Conservation (phyloP, 2,329 filamentous ascomycete genomes). For the Colletotrichum horii region DNA sequence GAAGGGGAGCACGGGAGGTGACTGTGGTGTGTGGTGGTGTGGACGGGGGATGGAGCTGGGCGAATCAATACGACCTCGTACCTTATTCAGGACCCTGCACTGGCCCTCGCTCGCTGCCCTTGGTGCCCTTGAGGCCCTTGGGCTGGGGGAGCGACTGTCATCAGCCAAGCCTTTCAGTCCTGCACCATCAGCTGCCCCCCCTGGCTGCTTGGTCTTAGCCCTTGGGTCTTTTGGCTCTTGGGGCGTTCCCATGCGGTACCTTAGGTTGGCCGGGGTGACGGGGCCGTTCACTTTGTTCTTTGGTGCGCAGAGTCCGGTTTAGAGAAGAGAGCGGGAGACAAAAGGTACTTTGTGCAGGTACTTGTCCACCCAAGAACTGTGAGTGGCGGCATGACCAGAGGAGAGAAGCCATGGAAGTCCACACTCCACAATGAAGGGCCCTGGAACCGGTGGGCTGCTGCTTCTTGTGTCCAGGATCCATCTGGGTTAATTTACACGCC, state of each 20-base stretch:
- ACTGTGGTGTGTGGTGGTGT: background rate
- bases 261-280: background rate
- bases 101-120: background rate
- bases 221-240: background rate
- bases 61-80: slow-evolving; percentile 22
- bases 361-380: background rate
- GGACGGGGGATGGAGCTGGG: slow-evolving; percentile 7
- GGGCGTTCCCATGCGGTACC: background rate
- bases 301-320: background rate
- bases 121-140: background rate
- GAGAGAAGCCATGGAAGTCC: background rate
- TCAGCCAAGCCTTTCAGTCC: slow-evolving; percentile 10
- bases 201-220: background rate
- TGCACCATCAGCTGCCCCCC: background rate
- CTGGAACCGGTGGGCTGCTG: background rate
- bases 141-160: background rate
- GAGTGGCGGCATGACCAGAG: background rate
- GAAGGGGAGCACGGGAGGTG: background rate
- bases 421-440: background rate
- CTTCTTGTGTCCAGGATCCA: slow-evolving; percentile 1
- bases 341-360: background rate
- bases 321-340: background rate
- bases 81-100: slow-evolving; percentile 20
- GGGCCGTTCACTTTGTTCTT: background rate
- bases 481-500: slow-evolving; percentile 2